Evolutionary conservation across 208 protist genomes (phyloP).

Genomic region (Blastocrithidia nonstop): DNA sequence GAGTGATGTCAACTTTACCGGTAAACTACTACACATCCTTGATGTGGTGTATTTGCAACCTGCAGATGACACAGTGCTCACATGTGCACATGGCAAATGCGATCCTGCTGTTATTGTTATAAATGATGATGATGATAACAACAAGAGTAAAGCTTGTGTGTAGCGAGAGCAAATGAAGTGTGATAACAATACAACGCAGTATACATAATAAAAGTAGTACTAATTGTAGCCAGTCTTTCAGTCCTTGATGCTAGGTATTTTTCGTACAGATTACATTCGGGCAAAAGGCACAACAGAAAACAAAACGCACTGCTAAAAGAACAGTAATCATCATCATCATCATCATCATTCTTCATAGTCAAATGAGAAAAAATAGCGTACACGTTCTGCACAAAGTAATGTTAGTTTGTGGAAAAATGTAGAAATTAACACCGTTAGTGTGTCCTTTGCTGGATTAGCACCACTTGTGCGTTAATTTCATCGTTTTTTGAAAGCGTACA

Average conservation of each 20-base stretch:
- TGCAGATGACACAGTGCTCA: slow-evolving; percentile 5
- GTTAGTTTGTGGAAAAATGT: slow-evolving; percentile 80
- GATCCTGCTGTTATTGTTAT: too few species aligned
- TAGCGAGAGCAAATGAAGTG: too few species aligned
- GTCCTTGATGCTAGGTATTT: slow-evolving; percentile 81
- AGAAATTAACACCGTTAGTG: slow-evolving; percentile 95
- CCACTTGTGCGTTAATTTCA: slow-evolving; percentile 76
- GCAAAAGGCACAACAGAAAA: background rate
- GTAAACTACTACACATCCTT: slow-evolving; percentile 68
- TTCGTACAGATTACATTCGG: slow-evolving; percentile 91
- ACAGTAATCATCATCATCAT: too few species aligned
- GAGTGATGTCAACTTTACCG: slow-evolving; percentile 73
- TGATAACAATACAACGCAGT: too few species aligned
- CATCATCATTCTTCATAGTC: too few species aligned
- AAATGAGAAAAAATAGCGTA: too few species aligned
- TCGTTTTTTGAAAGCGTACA: slow-evolving; percentile 33
- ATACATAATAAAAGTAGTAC: too few species aligned
- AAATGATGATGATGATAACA: too few species aligned
- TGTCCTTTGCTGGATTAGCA: slow-evolving; percentile 82
- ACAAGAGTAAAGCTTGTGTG: too few species aligned
- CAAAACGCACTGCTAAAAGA: too few species aligned
- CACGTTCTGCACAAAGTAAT: slow-evolving; percentile 6
- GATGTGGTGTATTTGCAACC: slow-evolving; percentile 45
- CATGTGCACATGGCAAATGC: too few species aligned
- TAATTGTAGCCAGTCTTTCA: slow-evolving; percentile 47